Percentiles rank a stretch among this genome's conserved stretches.
These are phyloP conservation scores for Fragaria iinumae DNA, from an alignment of 306 rosid species.

Conservation along the genomic window DNA sequence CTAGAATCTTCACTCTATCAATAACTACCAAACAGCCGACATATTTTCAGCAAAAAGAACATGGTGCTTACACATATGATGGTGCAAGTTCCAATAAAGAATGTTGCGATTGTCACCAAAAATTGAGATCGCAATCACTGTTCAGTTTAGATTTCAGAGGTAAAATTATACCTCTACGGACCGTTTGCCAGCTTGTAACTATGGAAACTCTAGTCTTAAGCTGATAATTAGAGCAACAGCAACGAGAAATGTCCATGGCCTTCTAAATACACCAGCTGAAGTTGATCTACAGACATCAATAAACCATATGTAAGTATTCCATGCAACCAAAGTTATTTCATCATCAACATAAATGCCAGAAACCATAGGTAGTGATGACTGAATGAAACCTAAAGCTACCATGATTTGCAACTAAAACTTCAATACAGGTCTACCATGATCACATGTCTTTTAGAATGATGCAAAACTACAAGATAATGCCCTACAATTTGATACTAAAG, in stretches of 20 bases:
- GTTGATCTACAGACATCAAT: conserved; percentile 60
- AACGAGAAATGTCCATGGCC: conserved; percentile 36
- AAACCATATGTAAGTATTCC: background rate
- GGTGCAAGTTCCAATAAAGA: background rate
- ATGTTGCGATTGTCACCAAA: background rate
- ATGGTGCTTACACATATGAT: background rate
- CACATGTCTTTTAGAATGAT: too few relatives aligned
- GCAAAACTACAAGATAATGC: background rate
- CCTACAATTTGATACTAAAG: background rate
- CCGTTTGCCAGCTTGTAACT: conserved; percentile 1
- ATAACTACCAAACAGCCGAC: conserved; percentile 1
- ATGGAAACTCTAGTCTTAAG: conserved; percentile 15
- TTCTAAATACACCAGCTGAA: conserved; percentile 45
- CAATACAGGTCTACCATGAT: background rate
- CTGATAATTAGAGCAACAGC: conserved; percentile 39
- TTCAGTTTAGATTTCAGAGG: background rate
- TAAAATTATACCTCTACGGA: conserved; percentile 38
- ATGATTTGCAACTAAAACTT: background rate
- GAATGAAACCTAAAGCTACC: conserved; percentile 1
- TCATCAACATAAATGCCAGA: background rate
- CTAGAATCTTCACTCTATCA: background rate
- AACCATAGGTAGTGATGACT: background rate
- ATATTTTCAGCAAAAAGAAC: background rate
- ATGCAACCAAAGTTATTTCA: background rate
- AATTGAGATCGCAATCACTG: conserved; percentile 13